These are phyloP conservation scores for Alternaria triticina DNA, from an alignment of 2,329 filamentous ascomycete species.

Conservation along the genomic window DNA sequence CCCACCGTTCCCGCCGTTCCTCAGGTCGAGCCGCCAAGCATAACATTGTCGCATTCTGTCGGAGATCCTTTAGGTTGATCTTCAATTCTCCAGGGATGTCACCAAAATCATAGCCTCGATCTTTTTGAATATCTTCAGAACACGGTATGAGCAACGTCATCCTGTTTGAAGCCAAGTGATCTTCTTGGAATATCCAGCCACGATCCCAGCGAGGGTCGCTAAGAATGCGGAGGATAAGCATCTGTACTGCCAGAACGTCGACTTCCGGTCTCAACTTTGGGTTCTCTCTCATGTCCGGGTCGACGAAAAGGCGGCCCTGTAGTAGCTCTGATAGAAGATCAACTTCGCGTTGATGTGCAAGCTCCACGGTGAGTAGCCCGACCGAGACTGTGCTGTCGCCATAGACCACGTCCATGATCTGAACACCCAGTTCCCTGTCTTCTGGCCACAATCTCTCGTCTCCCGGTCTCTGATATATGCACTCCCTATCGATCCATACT, in stretches of 20 bases:
- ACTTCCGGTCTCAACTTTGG: not conserved
- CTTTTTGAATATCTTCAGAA: not conserved
- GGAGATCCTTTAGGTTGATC: conserved; percentile 16
- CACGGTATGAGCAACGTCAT: conserved; percentile 27
- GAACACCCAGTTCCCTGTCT: conserved; percentile 17
- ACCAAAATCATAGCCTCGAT: conserved; percentile 2
- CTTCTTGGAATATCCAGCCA: conserved; percentile 34
- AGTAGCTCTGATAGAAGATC: conserved; percentile 14
- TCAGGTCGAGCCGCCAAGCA: conserved; percentile 16
- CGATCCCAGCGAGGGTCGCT: conserved; percentile 26
- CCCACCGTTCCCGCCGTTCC: too few species aligned
- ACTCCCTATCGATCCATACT: conserved; percentile 29
- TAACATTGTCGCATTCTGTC: conserved; percentile 23
- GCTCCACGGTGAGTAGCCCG: conserved; percentile 16
- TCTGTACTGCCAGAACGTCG: conserved; percentile 5
- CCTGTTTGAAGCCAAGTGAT: conserved; percentile 18
- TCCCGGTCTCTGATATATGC: conserved; percentile 24
- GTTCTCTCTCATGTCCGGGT: not conserved
- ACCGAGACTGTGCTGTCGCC: conserved; percentile 13
- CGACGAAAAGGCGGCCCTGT: conserved; percentile 1
- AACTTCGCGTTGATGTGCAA: conserved; percentile 14
- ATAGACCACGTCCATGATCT: conserved; percentile 31
- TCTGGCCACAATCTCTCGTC: conserved; percentile 1
- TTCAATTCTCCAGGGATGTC: conserved; percentile 17
- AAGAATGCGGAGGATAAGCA: conserved; percentile 18